Base-by-base conservation (phyloP, 2,329 filamentous ascomycete species). In the Alternaria dauci region DNA sequence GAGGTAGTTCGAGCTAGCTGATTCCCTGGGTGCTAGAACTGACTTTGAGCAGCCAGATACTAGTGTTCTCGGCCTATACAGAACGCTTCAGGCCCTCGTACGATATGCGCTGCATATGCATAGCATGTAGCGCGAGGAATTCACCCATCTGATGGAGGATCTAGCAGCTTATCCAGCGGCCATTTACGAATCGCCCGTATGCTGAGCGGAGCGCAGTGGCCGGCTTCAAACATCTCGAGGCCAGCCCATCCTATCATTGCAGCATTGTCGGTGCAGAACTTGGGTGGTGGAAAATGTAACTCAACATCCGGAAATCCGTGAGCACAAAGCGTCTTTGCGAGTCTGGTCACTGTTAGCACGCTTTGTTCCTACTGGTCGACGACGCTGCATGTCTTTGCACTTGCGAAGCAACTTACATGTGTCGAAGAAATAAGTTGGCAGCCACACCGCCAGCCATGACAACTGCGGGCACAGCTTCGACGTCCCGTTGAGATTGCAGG, bases 201-300 rank as follows among this genome's bases (percentile, higher is more conserved):
- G 20, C 38, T 65, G 39, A 76, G 63, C 4, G 63, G 28, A 52
- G 75, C 65, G 8, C 34, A 61, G 44, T 75, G 94, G 0, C 94
- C 94, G 1, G 86, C 87, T 77, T 91, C 86, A 73, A 87, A 97
- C 94, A 99, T 97, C 80, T 98, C 94, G 67, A 94, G 85, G 0
- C 91, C 95, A 1, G 94, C 85, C 94, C 95, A 98, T 1, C 91
- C 94, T 75, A 98, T 94, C 95, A 99, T 99, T 48, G 93, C 92
- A 12, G 95, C 95, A 78, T 99, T 98, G 73, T 99, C 95, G 0
- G 93, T 97, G 75, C 95, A 98, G 54, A 94, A 83, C 42, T 84
- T 82, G 9, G 87, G 79, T 3, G 93, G 93, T n/a, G 95, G 94
- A 56, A 90, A 91, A 30, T 89, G 79, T 8, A 97, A 77, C 11